Percentiles rank a stretch among this genome's conserved stretches.
Conservation (phyloP, 345 rosid genomes). For the Gossypium longicalyx region DNA sequence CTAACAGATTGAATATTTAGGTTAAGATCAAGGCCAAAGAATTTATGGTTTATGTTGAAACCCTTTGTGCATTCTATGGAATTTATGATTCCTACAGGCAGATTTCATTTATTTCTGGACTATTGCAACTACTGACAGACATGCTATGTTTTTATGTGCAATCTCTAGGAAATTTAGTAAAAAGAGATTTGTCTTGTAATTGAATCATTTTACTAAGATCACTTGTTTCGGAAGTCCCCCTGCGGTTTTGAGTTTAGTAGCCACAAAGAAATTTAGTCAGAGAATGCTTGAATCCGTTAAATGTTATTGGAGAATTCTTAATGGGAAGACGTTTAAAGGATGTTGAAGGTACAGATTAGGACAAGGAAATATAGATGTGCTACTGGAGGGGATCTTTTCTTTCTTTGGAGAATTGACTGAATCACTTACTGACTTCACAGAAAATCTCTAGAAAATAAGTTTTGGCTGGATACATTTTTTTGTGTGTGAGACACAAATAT, state of each 20-base stretch:
- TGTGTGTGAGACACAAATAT: not conserved
- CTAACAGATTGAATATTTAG: not conserved
- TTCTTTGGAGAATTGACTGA: not conserved
- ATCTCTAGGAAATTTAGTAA: not conserved
- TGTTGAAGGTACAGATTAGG: not conserved
- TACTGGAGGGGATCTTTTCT: too few relatives aligned
- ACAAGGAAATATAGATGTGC: too few relatives aligned
- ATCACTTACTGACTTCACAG: not conserved
- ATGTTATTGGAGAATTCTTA: not conserved
- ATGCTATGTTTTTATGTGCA: not conserved
- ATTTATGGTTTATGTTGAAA: conserved; percentile 1
- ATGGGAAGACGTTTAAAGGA: not conserved
- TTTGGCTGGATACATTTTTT: not conserved
- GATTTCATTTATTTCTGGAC: not conserved
- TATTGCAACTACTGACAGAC: not conserved
- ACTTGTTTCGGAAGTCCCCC: not conserved
- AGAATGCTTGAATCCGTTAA: not conserved
- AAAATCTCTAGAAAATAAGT: not conserved
- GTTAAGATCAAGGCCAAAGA: not conserved
- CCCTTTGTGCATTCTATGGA: not conserved
- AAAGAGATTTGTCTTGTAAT: not conserved
- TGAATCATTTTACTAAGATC: not conserved
- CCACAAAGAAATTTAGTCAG: not conserved
- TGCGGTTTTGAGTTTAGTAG: not conserved
- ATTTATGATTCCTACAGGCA: not conserved